phyloP scores from a whole-genome alignment of 2,329 filamentous ascomycete species.

The Colletotrichum sojae region DNA sequence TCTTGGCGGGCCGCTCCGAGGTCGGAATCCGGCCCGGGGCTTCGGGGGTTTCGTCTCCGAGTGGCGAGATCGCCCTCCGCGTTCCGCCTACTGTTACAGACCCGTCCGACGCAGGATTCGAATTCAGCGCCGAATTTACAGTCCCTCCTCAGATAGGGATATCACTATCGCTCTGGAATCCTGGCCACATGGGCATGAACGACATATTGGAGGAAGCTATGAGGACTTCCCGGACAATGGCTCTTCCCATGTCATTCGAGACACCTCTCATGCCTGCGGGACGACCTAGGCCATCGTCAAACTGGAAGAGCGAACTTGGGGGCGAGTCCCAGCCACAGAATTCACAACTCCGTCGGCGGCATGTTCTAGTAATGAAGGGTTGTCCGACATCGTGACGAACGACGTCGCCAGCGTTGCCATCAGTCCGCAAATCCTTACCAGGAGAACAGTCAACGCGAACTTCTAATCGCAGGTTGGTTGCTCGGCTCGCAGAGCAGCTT shows the following conservation, averaged over 20 bases:
- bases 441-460: too few species aligned
- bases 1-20: slow-evolving; percentile 28
- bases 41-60: slow-evolving; percentile 7
- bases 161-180: background rate
- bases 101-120: background rate
- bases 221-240: too few species aligned
- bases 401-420: slow-evolving; percentile 64
- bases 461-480: too few species aligned
- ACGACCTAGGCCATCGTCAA: slow-evolving; percentile 60
- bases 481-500: background rate
- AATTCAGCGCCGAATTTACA: background rate
- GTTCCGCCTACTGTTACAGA: background rate
- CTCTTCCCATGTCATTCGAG: slow-evolving; percentile 56
- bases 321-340: slow-evolving; percentile 60
- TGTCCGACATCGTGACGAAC: slow-evolving; percentile 49
- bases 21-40: slow-evolving; percentile 11
- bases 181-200: slow-evolving; percentile 43
- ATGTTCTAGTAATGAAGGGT: slow-evolving; percentile 53
- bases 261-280: slow-evolving; percentile 54
- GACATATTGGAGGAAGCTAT: too few species aligned
- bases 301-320: slow-evolving; percentile 65
- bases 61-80: background rate
- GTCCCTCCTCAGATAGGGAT: background rate
- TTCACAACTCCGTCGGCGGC: slow-evolving; percentile 58
- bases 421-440: slow-evolving; percentile 45